A percentile compares a stretch with the other conserved stretches of the same genome.
Evolutionary conservation across 23 red algal genomes (phyloP).

Genomic region (Porphyridium purpureum): DNA sequence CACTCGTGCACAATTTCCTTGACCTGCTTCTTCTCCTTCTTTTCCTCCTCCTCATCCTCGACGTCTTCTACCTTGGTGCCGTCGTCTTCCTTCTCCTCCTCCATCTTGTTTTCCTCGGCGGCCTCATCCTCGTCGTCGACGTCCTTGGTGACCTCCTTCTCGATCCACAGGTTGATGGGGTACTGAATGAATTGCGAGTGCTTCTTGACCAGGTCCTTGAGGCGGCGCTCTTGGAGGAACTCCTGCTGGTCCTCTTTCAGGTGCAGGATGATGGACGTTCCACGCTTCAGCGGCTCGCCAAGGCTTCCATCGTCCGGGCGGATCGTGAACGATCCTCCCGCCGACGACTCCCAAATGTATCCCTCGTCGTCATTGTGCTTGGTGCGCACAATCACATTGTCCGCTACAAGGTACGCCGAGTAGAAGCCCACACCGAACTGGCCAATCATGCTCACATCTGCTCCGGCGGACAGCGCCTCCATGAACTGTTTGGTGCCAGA

Average conservation of each 20-base stretch:
- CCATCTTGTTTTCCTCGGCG: constrained; percentile 13
- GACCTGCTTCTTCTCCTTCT: constrained; percentile 88
- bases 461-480: constrained; percentile 83
- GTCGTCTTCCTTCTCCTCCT: constrained; percentile 3
- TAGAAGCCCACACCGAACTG: constrained; percentile 99
- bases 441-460: constrained; percentile 92
- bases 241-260: constrained; percentile 97
- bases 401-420: constrained; percentile 83
- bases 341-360: constrained; percentile 95
- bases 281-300: constrained; percentile 51
- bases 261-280: constrained; percentile 76
- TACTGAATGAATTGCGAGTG: constrained; percentile 99
- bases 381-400: constrained; percentile 84
- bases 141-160: constrained; percentile 90
- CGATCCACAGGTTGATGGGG: constrained; percentile 74
- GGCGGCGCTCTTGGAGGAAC: constrained; percentile 81
- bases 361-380: constrained; percentile 96
- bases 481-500: constrained; percentile 97
- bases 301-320: constrained; percentile 33
- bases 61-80: constrained; percentile 12
- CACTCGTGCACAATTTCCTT: constrained; percentile 92
- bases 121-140: constrained; percentile 65
- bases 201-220: constrained; percentile 96
- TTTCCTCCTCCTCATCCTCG: constrained; percentile 51
- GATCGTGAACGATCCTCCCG: constrained; percentile 88